Evolutionary conservation across 192 early-diverging fungal genomes (phyloP).

Genomic region (Linnemannia zychae): DNA sequence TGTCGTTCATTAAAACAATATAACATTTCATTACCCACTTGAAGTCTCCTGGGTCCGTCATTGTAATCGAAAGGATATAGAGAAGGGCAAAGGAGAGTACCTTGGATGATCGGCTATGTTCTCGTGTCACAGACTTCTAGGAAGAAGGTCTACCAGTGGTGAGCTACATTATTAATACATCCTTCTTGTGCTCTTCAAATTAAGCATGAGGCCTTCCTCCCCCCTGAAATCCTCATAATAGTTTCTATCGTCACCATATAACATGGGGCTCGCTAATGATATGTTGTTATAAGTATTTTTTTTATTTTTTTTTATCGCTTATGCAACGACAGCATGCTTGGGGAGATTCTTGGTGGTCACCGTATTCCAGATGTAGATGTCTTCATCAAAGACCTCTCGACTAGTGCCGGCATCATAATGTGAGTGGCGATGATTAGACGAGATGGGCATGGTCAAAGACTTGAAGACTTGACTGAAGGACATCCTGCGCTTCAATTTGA

Average conservation of each 20-base stretch:
- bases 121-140: too few species aligned
- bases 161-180: background rate
- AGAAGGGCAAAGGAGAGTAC: too few species aligned
- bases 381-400: background rate
- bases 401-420: background rate
- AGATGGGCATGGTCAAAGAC: conserved; percentile 18
- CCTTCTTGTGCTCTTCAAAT: background rate
- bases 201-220: background rate
- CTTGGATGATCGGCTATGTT: too few species aligned
- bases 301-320: background rate
- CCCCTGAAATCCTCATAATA: background rate
- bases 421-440: background rate
- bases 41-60: background rate
- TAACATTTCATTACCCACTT: background rate
- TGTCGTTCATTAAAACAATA: background rate
- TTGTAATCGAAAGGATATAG: too few species aligned
- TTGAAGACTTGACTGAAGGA: conserved; percentile 36
- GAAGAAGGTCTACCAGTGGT: too few species aligned
- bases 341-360: conserved; percentile 41
- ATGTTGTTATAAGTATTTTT: background rate
- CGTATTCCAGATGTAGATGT: conserved; percentile 37
- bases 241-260: background rate
- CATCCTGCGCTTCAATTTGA: conserved; percentile 36
- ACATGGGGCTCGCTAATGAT: background rate
- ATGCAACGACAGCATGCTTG: background rate